Conservation (phyloP, 805 yeast species). For the Metschnikowia anglica region DNA sequence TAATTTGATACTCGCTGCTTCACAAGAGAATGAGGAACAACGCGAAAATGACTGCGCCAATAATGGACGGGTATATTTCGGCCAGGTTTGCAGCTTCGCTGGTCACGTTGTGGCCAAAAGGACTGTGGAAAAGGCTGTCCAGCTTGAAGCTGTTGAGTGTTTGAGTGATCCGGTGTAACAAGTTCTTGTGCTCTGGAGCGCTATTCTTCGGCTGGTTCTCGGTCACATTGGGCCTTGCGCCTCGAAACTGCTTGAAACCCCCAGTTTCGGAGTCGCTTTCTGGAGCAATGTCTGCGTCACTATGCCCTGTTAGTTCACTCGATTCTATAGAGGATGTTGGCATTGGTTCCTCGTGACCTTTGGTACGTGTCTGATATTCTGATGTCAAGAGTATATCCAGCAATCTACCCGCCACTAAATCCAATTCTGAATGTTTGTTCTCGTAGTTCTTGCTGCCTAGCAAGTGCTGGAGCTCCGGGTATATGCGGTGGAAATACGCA, state of each 20-base stretch:
- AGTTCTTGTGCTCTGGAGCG: background rate
- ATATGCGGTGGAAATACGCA: constrained; percentile 10
- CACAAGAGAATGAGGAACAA: constrained; percentile 11
- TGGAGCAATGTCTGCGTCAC: no score
- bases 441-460: constrained; percentile 2
- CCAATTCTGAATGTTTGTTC: background rate
- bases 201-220: background rate
- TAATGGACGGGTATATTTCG: constrained; percentile 12
- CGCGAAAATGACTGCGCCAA: constrained; percentile 15
- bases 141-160: background rate
- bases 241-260: no score
- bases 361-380: no score
- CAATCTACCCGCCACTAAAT: background rate
- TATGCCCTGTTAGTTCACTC: background rate
- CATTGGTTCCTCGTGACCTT: no score
- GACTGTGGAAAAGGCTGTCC: constrained; percentile 3
- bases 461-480: constrained; percentile 11
- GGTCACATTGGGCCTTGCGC: no score
- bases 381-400: background rate
- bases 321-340: background rate
- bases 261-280: no score
- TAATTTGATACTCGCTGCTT: background rate
- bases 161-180: background rate
- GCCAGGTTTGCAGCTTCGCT: constrained; percentile 11
- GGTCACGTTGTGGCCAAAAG: constrained; percentile 5